Evolutionary conservation across 2,329 filamentous ascomycete species (phyloP), one percentile per base, ranked within the genome.

Genomic region (Cladorrhinum sp.): DNA sequence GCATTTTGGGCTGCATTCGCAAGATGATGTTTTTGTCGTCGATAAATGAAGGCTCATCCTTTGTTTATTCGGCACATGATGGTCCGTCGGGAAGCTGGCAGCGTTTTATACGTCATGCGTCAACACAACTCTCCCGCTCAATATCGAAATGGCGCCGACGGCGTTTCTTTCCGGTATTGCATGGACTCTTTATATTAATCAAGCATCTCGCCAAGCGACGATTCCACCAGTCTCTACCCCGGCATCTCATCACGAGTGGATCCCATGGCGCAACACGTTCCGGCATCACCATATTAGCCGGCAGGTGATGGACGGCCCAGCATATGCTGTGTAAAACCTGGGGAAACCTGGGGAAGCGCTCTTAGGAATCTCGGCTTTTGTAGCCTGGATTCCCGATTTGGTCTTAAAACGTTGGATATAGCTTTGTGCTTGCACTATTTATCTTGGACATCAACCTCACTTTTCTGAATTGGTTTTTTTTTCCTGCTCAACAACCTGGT

Each of bases 271-370:
- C 53, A 32, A 56, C 20, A 56, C 25, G 38, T 45, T 56, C 53
- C 53, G 53, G 18, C 38, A 53, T 49, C 7, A 22, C 22, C 53
- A 56, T 56, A 49, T 56, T 56, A 56, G 53, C 53, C 53, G 53
- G 52, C 52, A 55, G 38, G 23, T 55, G 18, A 24, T 38, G 38
- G 36, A 41, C 18, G 52, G 20, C 23, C n/a, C 22, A 45, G 25
- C 36, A 27, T 55, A 29, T 27, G 52, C 20, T 16, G 24, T 29
- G 38, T 29, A 53, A 36, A 36, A 53, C 29, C 51, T 56, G 38
- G 38, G 25, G 38, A 56, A 55, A 45, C 38, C 25, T 25, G 53
- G 38, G 38, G 53, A 45, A 45, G 16, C 10, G 16, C 36, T 13
- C 36, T 4, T 7, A n/a, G 36, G 16, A 23, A 55, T 55, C 29